phyloP scores from a whole-genome alignment of 2,329 filamentous ascomycete genomes.

The Scolecobasidium constrictum region DNA sequence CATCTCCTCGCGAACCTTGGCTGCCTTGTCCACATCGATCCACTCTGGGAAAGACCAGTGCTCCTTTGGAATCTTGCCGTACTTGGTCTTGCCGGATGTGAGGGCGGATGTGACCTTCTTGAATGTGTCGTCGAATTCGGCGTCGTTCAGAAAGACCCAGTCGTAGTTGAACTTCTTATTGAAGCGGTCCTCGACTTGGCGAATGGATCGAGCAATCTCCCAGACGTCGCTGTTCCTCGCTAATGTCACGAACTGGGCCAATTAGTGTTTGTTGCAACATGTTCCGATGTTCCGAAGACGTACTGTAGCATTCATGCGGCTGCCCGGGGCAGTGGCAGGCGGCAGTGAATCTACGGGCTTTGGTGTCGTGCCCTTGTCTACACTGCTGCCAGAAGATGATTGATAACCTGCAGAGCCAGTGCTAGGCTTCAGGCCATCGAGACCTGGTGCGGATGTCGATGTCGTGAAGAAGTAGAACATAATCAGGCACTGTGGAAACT shows the following conservation, averaged over 20 bases:
- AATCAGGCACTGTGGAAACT: conserved; percentile 48
- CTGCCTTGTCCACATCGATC: conserved; percentile 91
- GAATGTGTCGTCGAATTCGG: conserved; percentile 86
- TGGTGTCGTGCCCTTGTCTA: conserved; percentile 19
- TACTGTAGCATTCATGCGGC: conserved; percentile 84
- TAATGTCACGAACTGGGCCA: conserved; percentile 94
- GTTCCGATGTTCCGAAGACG: no score
- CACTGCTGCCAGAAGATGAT: background rate
- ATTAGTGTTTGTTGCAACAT: no score
- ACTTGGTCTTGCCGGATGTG: conserved; percentile 86
- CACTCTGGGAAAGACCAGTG: conserved; percentile 96
- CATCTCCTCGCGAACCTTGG: conserved; percentile 90
- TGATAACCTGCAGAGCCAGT: conserved; percentile 9
- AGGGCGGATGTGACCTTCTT: conserved; percentile 82
- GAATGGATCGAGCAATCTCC: conserved; percentile 94
- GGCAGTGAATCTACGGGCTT: conserved; percentile 22
- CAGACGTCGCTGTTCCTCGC: conserved; percentile 89
- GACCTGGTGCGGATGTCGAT: conserved; percentile 22
- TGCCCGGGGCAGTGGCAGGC: conserved; percentile 45
- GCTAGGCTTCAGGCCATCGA: conserved; percentile 18
- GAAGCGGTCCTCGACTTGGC: conserved; percentile 95
- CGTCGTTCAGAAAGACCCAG: conserved; percentile 98
- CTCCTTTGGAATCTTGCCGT: conserved; percentile 78
- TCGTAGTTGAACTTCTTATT: conserved; percentile 96
- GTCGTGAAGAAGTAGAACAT: conserved; percentile 66